Base-by-base conservation (phyloP, 805 yeast genomes). In the Zygoascus flipseniorum region DNA sequence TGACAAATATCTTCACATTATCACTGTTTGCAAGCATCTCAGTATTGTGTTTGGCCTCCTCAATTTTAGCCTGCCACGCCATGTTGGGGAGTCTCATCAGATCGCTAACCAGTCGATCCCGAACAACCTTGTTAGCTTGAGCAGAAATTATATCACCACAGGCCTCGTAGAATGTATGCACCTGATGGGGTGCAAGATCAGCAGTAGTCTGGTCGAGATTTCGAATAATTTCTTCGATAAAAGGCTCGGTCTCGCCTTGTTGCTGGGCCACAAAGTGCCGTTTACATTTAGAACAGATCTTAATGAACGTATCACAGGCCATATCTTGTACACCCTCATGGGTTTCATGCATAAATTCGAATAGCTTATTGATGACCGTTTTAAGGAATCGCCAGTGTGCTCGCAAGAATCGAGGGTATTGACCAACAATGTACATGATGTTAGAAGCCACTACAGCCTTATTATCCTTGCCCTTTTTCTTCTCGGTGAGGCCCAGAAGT, bases 261-360 rank as follows among this genome's bases (percentile, higher is more conserved):
- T 92, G 97, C 60, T 80, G 84, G 48, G 86, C 85, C 43, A 92
- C 96, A 70, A 93, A 93, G 70, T 92, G 97, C 60, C 90, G 83
- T 71, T 89, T 90, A 78, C 99, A 93, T 72, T 93, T 93, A 61
- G 81, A 84, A 20, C 96, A 88, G 69, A 93, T 93, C 70, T 93
- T 93, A 67, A 92, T 92, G 67, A 93, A 93, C 0, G 99, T 93
- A 70, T 93, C 99, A 76, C 99, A 93, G 8, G 99, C 99, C 99
- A 93, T 93, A 71, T 93, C 99, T 73, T 93, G 99, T 57, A 93
- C 99, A 74, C 99, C 99, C 71, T 92, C 99, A 71, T 93, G 99
- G n/a, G 97, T 89, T 76, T 93, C 99, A 74, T 93, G 98, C 99
- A 93, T 93, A 66, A 93, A 93, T 70, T 93, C 99, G 70, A 93